phyloP scores from a whole-genome alignment of 495 filamentous ascomycete genomes.

The Podospora comata region DNA sequence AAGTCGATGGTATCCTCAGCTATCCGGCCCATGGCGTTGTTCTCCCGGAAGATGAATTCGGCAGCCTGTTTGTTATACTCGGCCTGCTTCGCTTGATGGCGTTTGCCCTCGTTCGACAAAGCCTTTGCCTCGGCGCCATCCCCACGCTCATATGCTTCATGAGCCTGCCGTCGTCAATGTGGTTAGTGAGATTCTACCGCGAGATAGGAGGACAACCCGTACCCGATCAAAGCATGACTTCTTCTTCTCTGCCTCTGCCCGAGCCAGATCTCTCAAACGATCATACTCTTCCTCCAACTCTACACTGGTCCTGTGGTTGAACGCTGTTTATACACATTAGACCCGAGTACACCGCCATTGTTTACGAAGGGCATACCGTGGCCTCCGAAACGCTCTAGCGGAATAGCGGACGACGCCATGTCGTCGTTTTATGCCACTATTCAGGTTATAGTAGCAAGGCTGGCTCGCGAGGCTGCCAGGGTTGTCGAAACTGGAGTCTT shows the following conservation, averaged over 20 bases:
- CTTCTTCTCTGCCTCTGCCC: conserved; percentile 71
- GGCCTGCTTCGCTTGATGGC: conserved; percentile 73
- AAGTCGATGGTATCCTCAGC: conserved; percentile 83
- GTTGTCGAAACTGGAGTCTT: background rate
- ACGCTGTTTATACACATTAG: conserved; percentile 53
- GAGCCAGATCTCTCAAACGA: conserved; percentile 78
- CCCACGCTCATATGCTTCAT: conserved; percentile 74
- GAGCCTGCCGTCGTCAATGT: conserved; percentile 48
- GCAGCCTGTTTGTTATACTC: conserved; percentile 84
- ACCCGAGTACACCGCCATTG: conserved; percentile 3
- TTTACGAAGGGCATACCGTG: conserved; percentile 43
- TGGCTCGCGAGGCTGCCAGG: background rate
- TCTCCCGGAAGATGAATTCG: conserved; percentile 90
- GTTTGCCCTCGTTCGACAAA: conserved; percentile 79
- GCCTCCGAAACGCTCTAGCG: conserved; percentile 62
- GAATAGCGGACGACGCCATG: conserved; percentile 54
- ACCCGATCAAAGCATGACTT: conserved; percentile 71
- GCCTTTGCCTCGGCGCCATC: conserved; percentile 77
- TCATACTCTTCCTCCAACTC: conserved; percentile 86
- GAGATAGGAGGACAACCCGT: conserved; percentile 17
- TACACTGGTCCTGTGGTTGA: conserved; percentile 67
- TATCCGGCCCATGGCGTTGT: conserved; percentile 72
- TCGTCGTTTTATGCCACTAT: background rate
- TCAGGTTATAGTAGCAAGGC: background rate
- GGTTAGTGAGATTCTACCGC: conserved; percentile 10